phyloP scores from a whole-genome alignment of 441 rosid species.

The Pelargonium australe region DNA sequence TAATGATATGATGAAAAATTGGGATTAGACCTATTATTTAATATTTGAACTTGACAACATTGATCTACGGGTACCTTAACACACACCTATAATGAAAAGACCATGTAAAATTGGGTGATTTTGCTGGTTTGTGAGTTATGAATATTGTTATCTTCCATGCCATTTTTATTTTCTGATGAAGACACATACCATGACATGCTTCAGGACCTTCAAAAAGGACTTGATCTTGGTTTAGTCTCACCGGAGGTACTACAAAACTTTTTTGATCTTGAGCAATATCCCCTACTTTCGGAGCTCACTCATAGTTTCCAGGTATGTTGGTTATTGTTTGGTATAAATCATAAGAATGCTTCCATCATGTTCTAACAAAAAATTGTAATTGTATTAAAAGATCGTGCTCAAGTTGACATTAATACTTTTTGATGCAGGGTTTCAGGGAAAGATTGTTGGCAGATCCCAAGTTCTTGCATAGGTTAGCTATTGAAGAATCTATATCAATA shows the following conservation, averaged over 20 bases:
- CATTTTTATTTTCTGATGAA: constrained; percentile 15
- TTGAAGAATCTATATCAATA: constrained; percentile 84
- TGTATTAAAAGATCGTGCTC: background rate
- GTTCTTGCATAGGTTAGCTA: constrained; percentile 82
- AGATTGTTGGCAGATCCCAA: constrained; percentile 93
- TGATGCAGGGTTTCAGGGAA: constrained; percentile 86
- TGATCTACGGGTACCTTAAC: no score
- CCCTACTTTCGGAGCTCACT: constrained; percentile 73
- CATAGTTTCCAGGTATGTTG: constrained; percentile 71
- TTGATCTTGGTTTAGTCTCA: constrained; percentile 87
- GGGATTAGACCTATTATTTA: background rate
- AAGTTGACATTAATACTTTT: constrained; percentile 24
- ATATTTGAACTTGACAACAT: background rate
- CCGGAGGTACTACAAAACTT: constrained; percentile 90
- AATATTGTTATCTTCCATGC: background rate
- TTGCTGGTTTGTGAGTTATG: background rate
- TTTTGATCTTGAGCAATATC: constrained; percentile 79
- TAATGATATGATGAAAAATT: background rate
- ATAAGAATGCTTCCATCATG: background rate
- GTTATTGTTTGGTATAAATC: constrained; percentile 2
- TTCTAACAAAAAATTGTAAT: constrained; percentile 6
- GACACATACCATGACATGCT: constrained; percentile 17
- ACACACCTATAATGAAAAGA: background rate
- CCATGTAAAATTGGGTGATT: background rate
- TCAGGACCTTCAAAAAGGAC: constrained; percentile 90